phyloP scores from a whole-genome alignment of 805 yeast genomes.

The Teunomyces barrocoloradensis region DNA sequence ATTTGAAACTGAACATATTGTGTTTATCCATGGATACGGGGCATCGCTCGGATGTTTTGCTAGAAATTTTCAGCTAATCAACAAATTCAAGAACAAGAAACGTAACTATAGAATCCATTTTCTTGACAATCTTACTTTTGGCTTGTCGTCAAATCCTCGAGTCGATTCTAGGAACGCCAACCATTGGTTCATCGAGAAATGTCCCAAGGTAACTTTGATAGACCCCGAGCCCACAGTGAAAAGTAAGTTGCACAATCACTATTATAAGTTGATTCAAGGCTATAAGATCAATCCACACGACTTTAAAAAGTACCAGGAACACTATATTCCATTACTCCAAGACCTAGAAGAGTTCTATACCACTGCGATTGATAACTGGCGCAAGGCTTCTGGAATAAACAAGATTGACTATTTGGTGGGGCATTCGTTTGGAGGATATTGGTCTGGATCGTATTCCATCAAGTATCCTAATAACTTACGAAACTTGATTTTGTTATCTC shows the following conservation, averaged over 20 bases:
- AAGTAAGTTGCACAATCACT: constrained; percentile 31
- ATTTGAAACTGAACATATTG: constrained; percentile 37
- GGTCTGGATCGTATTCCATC: constrained; percentile 62
- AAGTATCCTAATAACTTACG: constrained; percentile 54
- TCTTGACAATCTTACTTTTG: constrained; percentile 50
- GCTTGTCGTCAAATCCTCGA: constrained; percentile 49
- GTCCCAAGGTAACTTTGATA: constrained; percentile 23
- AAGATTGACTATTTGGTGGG: constrained; percentile 63
- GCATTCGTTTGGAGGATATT: constrained; percentile 78
- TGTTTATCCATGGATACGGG: constrained; percentile 57
- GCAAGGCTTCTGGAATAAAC: constrained; percentile 45
- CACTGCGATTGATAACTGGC: constrained; percentile 65
- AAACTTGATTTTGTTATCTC: constrained; percentile 62
- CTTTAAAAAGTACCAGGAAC: constrained; percentile 28
- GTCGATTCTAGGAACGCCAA: constrained; percentile 18
- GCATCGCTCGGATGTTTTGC: constrained; percentile 58
- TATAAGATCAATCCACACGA: constrained; percentile 25
- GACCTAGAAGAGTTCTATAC: constrained; percentile 56
- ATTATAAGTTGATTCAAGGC: constrained; percentile 39
- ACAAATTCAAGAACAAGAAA: constrained; percentile 21
- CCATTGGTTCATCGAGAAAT: constrained; percentile 17
- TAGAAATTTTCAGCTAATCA: constrained; percentile 46
- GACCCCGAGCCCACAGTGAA: constrained; percentile 27
- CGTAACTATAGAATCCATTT: constrained; percentile 47
- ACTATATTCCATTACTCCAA: constrained; percentile 36